These are phyloP conservation scores for Trametes pubescens DNA, from an alignment of 1,284 basidiomycete genomes.

Conservation along the genomic window DNA sequence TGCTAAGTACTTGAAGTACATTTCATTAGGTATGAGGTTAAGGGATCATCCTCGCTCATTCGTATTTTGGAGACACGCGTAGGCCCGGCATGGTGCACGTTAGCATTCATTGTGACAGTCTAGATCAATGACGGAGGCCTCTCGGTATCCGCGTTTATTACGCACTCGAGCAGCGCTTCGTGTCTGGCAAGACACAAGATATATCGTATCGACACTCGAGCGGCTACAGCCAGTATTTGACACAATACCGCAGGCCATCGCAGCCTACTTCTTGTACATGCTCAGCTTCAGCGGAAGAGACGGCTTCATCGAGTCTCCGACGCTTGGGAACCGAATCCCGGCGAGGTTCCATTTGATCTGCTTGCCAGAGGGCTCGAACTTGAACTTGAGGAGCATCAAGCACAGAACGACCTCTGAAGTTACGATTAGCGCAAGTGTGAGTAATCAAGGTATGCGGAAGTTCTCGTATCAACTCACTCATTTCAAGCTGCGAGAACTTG, in stretches of 20 bases:
- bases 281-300: conserved; percentile 2
- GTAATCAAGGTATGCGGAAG: conserved; percentile 11
- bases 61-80: too few relatives aligned
- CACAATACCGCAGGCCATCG: background rate
- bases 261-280: background rate
- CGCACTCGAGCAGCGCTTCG: too few relatives aligned
- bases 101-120: too few relatives aligned
- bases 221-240: too few relatives aligned
- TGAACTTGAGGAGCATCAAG: conserved; percentile 4
- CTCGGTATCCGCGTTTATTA: too few relatives aligned
- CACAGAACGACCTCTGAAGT: conserved; percentile 3
- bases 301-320: background rate
- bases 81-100: too few relatives aligned
- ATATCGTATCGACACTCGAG: too few relatives aligned
- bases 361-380: conserved; percentile 3
- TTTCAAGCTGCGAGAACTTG: conserved; percentile 44
- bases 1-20: too few relatives aligned
- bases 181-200: too few relatives aligned
- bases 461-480: conserved; percentile 34
- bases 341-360: conserved; percentile 7
- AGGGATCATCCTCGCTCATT: too few relatives aligned
- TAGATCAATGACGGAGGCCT: too few relatives aligned
- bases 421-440: background rate
- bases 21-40: too few relatives aligned
- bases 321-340: conserved; percentile 2